Base-by-base conservation (phyloP, 768 basidiomycete species). In the Naganishia vaughanmartiniae region DNA sequence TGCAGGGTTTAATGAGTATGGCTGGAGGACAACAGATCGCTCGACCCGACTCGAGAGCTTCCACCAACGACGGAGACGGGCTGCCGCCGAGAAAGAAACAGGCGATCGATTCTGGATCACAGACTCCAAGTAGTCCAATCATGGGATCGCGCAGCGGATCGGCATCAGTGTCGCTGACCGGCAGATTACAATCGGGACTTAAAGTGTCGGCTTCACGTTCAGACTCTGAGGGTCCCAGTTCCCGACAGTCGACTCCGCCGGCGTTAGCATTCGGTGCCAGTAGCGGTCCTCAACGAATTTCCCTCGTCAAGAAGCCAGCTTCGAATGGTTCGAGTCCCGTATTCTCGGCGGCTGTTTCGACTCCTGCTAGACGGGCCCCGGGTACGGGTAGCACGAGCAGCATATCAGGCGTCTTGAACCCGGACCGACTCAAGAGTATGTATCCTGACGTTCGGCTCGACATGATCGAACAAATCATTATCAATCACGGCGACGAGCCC, bases 401-500 rank as follows among this genome's bases (percentile, higher is more conserved):
- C 17, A 14, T 34, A 4, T 4, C 42, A 36, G 2, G 15, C 24
- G n/a, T n/a, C 28, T 14, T 36, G 28, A 30, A 33, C 17, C 56
- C 51, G n/a, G 31, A 51, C 0, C 36, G 34, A 7, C 31, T 54
- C 28, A 58, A 51, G 30, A 33, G 3, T 2, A 57, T 69, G 3
- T 69, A 15, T 24, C 42, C 56, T 19, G 33, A n/a, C 1, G 28
- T 69, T 9, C 12, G 56, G 4, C 33, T 39, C 2, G 14, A 30
- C 2, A 31, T n/a, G 28, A 69, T 69, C 28, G 68, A 69, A 45
- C 54, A 60, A n/a, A 51, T 45, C 15, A 14, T 60, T 36, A 63
- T 69, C 46, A 9, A 63, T 0, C 46, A 69, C 33, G 68, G 56
- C 11, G 68, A 69, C 31, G 68, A 58, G 24, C 31, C 65, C 21